Conservation (phyloP, 2,329 filamentous ascomycete species). For the Penicillium sp. region DNA sequence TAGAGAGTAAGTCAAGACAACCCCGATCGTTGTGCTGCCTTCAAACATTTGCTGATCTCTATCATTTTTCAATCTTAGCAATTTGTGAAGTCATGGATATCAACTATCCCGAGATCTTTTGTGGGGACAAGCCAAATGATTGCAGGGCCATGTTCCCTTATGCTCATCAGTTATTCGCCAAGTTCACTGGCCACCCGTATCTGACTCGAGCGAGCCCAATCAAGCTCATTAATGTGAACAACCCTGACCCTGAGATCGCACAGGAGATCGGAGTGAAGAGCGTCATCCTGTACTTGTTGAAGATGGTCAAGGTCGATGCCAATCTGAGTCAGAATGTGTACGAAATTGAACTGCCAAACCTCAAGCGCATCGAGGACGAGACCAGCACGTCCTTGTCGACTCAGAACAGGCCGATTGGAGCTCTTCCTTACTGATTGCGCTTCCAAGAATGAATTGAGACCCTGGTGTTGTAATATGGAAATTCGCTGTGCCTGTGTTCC, state of each 20-base stretch:
- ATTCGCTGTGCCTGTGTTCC: background rate
- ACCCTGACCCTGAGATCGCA: conserved; percentile 8
- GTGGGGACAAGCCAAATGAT: background rate
- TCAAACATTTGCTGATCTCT: background rate
- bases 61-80: background rate
- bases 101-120: background rate
- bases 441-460: background rate
- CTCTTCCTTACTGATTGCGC: background rate
- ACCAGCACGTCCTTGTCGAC: background rate
- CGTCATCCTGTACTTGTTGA: conserved; percentile 30
- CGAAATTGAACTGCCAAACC: background rate
- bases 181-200: conserved; percentile 3
- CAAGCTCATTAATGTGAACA: conserved; percentile 14
- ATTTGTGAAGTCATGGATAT: conserved; percentile 10
- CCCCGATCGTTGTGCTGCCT: background rate
- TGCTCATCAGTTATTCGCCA: background rate
- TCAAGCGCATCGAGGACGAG: background rate
- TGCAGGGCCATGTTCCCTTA: background rate
- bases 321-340: conserved; percentile 9
- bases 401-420: background rate
- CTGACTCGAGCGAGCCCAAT: conserved; percentile 30
- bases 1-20: conserved; percentile 10
- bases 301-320: conserved; percentile 31
- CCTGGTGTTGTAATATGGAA: background rate
- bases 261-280: conserved; percentile 27